phyloP scores from a whole-genome alignment of 495 filamentous ascomycete genomes.

The Articulospora tetracladia region DNA sequence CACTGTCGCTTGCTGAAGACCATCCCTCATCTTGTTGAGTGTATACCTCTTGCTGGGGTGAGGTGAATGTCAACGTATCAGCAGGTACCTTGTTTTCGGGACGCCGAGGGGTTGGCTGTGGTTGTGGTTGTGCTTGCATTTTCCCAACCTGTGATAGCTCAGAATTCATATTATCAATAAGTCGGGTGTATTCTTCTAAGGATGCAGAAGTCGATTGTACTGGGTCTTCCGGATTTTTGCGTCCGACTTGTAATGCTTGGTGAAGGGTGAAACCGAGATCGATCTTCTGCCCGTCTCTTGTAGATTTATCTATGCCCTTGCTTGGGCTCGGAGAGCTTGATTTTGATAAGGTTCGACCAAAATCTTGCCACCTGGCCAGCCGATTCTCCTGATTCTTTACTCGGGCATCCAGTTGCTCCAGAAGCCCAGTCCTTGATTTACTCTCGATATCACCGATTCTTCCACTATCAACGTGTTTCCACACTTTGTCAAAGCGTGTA shows the following conservation, averaged over 20 bases:
- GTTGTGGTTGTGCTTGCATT: background rate
- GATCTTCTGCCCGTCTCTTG: conserved; percentile 17
- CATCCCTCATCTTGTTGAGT: conserved; percentile 14
- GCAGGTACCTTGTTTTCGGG: background rate
- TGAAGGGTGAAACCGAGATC: conserved; percentile 48
- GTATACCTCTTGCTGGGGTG: background rate
- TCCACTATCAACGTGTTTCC: conserved; percentile 54
- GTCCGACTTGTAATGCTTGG: conserved; percentile 25
- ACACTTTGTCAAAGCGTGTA: conserved; percentile 61
- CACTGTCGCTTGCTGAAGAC: conserved; percentile 19
- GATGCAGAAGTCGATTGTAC: background rate
- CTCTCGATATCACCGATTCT: conserved; percentile 46
- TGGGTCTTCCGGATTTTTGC: conserved; percentile 8
- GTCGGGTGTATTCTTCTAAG: conserved; percentile 38
- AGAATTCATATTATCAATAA: conserved; percentile 36
- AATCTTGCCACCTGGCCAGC: conserved; percentile 69
- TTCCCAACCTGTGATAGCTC: conserved; percentile 34
- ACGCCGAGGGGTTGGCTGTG: background rate
- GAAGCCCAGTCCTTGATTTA: conserved; percentile 36
- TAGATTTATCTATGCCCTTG: conserved; percentile 14
- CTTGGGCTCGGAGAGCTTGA: conserved; percentile 15
- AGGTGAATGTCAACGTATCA: background rate
- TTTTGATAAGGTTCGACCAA: conserved; percentile 46
- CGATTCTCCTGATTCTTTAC: conserved; percentile 59
- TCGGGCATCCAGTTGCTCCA: conserved; percentile 60